phyloP scores from a whole-genome alignment of 495 filamentous ascomycete species.

The Gamarada debralockiae region DNA sequence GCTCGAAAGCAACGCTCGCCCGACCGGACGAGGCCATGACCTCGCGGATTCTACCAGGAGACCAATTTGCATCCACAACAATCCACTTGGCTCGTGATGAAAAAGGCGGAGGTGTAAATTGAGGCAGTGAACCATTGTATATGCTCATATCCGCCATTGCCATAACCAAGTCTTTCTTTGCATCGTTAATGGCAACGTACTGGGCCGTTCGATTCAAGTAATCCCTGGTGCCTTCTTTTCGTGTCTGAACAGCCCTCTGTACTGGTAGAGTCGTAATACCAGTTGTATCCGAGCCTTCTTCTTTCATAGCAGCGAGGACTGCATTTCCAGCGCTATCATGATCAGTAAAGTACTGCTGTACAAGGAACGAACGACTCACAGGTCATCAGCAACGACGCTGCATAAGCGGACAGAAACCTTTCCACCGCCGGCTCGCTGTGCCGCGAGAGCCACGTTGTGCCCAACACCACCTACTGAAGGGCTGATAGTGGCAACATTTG shows the following conservation, averaged over 20 bases:
- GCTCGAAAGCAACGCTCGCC: conserved; percentile 74
- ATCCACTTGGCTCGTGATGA: conserved; percentile 43
- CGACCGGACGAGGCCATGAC: conserved; percentile 15
- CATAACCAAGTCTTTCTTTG: conserved; percentile 71
- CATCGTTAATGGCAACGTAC: conserved; percentile 87
- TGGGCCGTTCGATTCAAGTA: conserved; percentile 69
- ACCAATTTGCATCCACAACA: conserved; percentile 83
- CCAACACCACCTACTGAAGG: conserved; percentile 92
- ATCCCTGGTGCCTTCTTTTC: neutral
- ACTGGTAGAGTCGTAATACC: conserved; percentile 59
- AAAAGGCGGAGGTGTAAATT: neutral
- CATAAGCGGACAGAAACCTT: conserved; percentile 54
- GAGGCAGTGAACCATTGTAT: conserved; percentile 35
- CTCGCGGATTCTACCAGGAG: conserved; percentile 43
- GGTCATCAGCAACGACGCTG: conserved; percentile 72
- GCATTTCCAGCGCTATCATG: conserved; percentile 56
- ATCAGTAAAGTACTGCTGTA: conserved; percentile 13
- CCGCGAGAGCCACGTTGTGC: conserved; percentile 84
- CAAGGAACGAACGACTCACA: conserved; percentile 33
- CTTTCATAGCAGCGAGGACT: conserved; percentile 56
- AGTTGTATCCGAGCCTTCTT: conserved; percentile 57
- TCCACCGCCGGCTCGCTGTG: conserved; percentile 46
- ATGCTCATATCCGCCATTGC: conserved; percentile 97
- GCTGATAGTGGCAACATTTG: conserved; percentile 75
- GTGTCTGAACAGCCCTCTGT: conserved; percentile 16